Percentiles rank a stretch among this genome's conserved stretches.
Evolutionary conservation across 352 stramenopile species (phyloP).

Genomic region (Phytophthora capsici): DNA sequence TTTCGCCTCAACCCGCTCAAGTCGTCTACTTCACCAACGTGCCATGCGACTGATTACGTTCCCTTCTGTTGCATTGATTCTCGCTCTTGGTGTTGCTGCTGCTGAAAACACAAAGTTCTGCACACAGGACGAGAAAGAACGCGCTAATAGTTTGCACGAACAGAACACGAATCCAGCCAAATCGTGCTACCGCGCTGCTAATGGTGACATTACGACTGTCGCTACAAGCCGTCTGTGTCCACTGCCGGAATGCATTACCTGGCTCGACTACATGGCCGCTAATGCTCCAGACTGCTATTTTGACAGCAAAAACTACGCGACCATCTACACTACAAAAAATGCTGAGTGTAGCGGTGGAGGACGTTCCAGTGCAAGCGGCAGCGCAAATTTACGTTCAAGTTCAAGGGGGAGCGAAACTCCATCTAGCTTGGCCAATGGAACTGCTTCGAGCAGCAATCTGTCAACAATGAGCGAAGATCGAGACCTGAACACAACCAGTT

Average conservation of each 20-base stretch:
- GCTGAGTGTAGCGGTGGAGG: constrained; percentile 45
- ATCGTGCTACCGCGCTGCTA: constrained; percentile 55
- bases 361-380: constrained; percentile 12
- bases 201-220: constrained; percentile 56
- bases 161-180: constrained; percentile 66
- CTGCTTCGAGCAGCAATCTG: constrained; percentile 6
- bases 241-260: constrained; percentile 52
- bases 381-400: constrained; percentile 9
- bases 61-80: constrained; percentile 18
- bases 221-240: constrained; percentile 62
- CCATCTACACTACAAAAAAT: constrained; percentile 49
- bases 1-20: constrained; percentile 10
- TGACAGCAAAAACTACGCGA: constrained; percentile 68
- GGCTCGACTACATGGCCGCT: constrained; percentile 64
- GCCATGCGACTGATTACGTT: constrained; percentile 21
- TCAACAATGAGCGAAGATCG: constrained; percentile 17
- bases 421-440: neutral
- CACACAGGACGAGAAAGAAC: constrained; percentile 54
- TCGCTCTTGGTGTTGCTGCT: constrained; percentile 24
- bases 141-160: constrained; percentile 64
- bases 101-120: constrained; percentile 51
- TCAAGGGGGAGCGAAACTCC: constrained; percentile 11
- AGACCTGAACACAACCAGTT: constrained; percentile 16
- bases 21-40: neutral
- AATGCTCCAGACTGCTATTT: constrained; percentile 68